These are phyloP conservation scores for Mycosphaerelloides madeirae DNA, from an alignment of 2,329 filamentous ascomycete genomes.

Conservation along the genomic window DNA sequence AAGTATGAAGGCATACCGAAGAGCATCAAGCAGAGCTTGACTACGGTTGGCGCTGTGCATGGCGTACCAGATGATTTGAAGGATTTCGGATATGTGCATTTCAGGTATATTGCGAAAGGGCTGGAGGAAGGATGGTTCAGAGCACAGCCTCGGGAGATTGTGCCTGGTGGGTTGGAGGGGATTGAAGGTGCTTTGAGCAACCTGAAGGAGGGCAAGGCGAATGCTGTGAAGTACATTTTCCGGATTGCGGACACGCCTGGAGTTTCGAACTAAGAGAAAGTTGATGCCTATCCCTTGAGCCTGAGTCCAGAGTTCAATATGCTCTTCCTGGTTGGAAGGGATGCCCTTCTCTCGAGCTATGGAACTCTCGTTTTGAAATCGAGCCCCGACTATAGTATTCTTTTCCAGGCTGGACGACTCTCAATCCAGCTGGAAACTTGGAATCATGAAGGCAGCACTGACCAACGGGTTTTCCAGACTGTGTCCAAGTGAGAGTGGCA, in stretches of 20 bases:
- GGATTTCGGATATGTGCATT: constrained; percentile 35
- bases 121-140: constrained; percentile 36
- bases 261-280: background rate
- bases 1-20: constrained; percentile 41
- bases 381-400: no score
- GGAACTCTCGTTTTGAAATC: no score
- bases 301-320: no score
- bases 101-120: constrained; percentile 29
- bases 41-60: constrained; percentile 33
- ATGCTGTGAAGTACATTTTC: constrained; percentile 61
- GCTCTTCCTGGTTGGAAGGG: no score
- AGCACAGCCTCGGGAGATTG: constrained; percentile 42
- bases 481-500: no score
- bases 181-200: constrained; percentile 51
- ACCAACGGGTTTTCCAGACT: no score
- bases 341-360: no score
- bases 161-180: constrained; percentile 52
- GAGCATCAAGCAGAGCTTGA: constrained; percentile 36
- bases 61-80: constrained; percentile 25
- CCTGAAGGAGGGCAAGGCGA: constrained; percentile 57
- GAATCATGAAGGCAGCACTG: no score
- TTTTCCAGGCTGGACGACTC: no score
- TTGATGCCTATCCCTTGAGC: no score
- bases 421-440: no score
- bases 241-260: constrained; percentile 47